Evolutionary conservation across 768 basidiomycete genomes (phyloP).

Genomic region (Lanmaoa pseudosensibilis): DNA sequence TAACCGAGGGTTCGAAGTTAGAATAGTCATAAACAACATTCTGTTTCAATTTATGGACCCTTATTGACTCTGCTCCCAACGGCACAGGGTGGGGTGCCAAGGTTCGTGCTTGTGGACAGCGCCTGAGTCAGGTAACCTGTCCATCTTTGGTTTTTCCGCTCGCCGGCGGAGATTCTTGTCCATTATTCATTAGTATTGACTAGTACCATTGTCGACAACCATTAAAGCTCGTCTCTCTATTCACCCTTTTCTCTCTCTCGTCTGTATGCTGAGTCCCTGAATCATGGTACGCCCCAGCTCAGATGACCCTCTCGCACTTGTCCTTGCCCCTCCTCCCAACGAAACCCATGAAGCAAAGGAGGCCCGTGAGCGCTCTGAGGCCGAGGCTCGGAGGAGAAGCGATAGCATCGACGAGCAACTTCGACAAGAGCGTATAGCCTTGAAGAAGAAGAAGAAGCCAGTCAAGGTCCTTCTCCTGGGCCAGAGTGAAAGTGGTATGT

Average conservation of each 20-base stretch:
- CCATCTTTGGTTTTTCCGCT: no score
- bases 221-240: neutral
- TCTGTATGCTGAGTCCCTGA: no score
- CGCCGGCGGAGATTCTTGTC: no score
- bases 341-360: slow-evolving; percentile 60
- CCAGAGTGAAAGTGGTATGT: slow-evolving; percentile 67
- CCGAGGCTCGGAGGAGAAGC: slow-evolving; percentile 60
- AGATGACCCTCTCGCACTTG: slow-evolving; percentile 62
- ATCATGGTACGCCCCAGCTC: slow-evolving; percentile 36
- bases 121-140: no score
- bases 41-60: no score
- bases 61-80: no score
- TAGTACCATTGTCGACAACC: no score
- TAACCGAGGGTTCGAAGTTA: no score
- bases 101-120: no score
- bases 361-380: slow-evolving; percentile 58
- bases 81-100: no score
- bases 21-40: no score
- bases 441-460: slow-evolving; percentile 64
- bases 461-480: slow-evolving; percentile 76
- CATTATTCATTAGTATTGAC: no score
- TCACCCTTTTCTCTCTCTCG: neutral
- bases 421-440: slow-evolving; percentile 53
- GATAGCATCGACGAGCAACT: slow-evolving; percentile 79
- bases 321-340: slow-evolving; percentile 61